Conservation (phyloP, 1,284 basidiomycete species). For the Omphalotus olearius region DNA sequence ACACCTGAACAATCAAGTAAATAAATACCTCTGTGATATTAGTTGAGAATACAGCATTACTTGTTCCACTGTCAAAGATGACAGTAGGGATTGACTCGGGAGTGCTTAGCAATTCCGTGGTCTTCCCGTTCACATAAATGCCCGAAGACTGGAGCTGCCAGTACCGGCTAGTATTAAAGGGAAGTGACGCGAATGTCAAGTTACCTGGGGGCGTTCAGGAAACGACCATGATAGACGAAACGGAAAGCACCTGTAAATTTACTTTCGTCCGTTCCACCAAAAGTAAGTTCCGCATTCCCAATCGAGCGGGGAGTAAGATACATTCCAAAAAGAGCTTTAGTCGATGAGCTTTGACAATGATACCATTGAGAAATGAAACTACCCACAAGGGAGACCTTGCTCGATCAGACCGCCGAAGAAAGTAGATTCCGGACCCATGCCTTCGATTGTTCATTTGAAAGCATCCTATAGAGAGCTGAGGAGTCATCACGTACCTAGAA, state of each 20-base stretch:
- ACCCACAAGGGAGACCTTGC: slow-evolving; percentile 45
- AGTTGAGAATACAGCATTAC: slow-evolving; percentile 47
- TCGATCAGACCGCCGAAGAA: slow-evolving; percentile 42
- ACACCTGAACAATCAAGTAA: background rate
- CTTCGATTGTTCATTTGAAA: background rate
- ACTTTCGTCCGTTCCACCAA: slow-evolving; percentile 47
- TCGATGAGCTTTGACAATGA: background rate
- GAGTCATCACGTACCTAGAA: slow-evolving; percentile 33
- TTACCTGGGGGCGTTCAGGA: slow-evolving; percentile 26
- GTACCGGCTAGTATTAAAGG: slow-evolving; percentile 26
- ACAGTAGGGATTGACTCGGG: slow-evolving; percentile 28
- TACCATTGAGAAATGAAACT: background rate
- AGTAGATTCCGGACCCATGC: slow-evolving; percentile 21
- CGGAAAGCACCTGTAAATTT: slow-evolving; percentile 42
- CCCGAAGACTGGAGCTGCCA: slow-evolving; percentile 46
- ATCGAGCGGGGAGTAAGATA: slow-evolving; percentile 44
- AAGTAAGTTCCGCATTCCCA: slow-evolving; percentile 48
- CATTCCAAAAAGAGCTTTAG: slow-evolving; percentile 46
- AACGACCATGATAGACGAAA: slow-evolving; percentile 4
- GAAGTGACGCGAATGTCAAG: slow-evolving; percentile 39
- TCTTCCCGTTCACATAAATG: slow-evolving; percentile 49
- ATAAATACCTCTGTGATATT: slow-evolving; percentile 38
- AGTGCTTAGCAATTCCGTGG: slow-evolving; percentile 35
- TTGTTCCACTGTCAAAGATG: slow-evolving; percentile 57
- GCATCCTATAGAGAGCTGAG: background rate